Evolutionary conservation across 1,139 yeast species (phyloP), one percentile per base, ranked within the genome.

Genomic region (Candida smagusa): DNA sequence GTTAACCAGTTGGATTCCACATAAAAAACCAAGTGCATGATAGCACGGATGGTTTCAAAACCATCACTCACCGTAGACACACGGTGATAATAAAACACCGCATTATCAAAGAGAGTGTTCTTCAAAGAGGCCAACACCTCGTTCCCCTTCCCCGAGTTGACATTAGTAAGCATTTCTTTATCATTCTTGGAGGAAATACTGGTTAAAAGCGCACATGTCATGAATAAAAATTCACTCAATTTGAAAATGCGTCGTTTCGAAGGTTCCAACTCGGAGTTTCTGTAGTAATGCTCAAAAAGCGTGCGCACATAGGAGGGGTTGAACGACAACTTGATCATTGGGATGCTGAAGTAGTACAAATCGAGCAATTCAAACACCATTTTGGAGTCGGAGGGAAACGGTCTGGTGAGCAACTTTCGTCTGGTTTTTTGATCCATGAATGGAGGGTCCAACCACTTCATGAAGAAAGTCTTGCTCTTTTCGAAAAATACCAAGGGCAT

Each of bases 61-160:
- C 82, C 82, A 41, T 77, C 81, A 41, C 77, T 66, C 22, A 76
- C 50, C 2, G 77, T 63, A 6, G 69, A 58, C 1, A 77, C 52
- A 38, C 75, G 60, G 40, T 70, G 74, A 46, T 72, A 79, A 52
- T 74, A 78, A 45, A 55, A 70, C 7, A 77, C 54, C 0, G 77
- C 60, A 51, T 68, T 63, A n/a, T 58, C 52, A 38, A 64, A 52
- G 24, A 62, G 48, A 3, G 48, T 43, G 8, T 55, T 53, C 37
- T 63, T 68, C 29, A 65, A 44, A 2, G 42, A 43, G 1, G 31
- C 28, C 25, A 44, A 29, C 13, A 40, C 42, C 2, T 32, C 27
- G 21, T 19, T 27, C 7, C 29, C 25, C 12, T 30, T 22, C 7
- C 28, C 9, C 5, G 36, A 24, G 12, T 7, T 12, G 6, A 9